Evolutionary conservation across 805 yeast species (phyloP), one percentile per base, ranked within the genome.

Genomic region (Cyberlindnera bimundalis): DNA sequence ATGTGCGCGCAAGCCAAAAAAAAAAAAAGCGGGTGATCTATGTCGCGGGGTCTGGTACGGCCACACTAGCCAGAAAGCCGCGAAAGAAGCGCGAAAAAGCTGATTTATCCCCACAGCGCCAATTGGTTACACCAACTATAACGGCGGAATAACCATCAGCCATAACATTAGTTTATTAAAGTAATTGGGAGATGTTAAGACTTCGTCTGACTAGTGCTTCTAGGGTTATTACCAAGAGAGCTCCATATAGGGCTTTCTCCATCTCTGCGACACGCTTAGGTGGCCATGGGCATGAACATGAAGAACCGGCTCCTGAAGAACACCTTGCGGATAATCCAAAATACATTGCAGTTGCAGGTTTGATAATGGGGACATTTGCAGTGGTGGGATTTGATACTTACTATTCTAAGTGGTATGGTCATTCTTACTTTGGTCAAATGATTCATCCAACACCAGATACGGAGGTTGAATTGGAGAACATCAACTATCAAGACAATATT

Each of bases 261-360:
- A 12, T 29, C 35, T 37, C 41, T 3, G 15, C 25, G 8, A 15
- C 39, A 14, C 38, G 46, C 35, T 12, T 14, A 10, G 27, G 39
- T 13, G 37, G 29, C 33, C 42, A 44, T 24, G 50, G 33, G 14
- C 39, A 19, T 11, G 32, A 43, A 25, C 43, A 41, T 16, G 48
- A 48, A 13, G 44, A 43, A 7, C 27, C 33, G 5, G 27, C 43
- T 10, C 46, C 46, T 20, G 51, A 47, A 28, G 51, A 49, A 35
- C 36, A 40, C 23, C 34, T 49, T 2, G 42, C 38, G 1, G 40
- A 44, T 33, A 47, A 47, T 33, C 51, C 53, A 23, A 36, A 38
- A 30, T 49, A 44, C 36, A 9, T 47, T 10, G 37, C 39, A 6
- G 39, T 47, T 16, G 31, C 25, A 4, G 51, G 39, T 8, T 15